Evolutionary conservation across 495 filamentous ascomycete genomes (phyloP).

Genomic region (Aspergillus coremiiformis): DNA sequence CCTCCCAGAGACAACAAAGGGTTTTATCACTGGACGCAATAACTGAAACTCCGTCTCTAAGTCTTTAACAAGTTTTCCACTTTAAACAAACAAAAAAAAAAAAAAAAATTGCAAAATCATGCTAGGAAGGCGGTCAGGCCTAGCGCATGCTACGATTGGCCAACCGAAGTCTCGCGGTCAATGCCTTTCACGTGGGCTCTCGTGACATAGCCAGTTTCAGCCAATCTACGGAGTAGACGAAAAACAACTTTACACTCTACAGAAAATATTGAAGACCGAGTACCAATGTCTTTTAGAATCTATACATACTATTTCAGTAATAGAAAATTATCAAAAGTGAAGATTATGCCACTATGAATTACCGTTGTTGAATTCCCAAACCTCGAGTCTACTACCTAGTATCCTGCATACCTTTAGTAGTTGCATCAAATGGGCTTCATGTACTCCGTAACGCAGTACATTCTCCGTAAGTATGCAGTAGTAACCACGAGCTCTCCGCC

Average conservation of each 20-base stretch:
- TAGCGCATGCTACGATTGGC: slow-evolving; percentile 19
- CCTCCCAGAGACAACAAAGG: not conserved
- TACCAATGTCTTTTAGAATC: too few relatives aligned
- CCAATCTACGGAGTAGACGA: not conserved
- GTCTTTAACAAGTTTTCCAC: not conserved
- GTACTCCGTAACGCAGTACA: not conserved
- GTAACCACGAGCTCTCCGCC: not conserved
- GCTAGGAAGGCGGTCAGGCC: slow-evolving; percentile 16
- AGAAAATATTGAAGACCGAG: not conserved
- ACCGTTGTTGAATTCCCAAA: not conserved
- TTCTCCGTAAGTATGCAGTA: not conserved
- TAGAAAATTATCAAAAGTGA: too few relatives aligned
- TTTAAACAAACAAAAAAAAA: slow-evolving; percentile 15
- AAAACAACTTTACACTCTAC: not conserved
- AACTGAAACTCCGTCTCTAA: not conserved
- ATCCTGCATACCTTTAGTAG: too few relatives aligned
- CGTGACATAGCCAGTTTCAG: slow-evolving; percentile 4
- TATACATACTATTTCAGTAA: too few relatives aligned
- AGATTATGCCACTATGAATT: not conserved
- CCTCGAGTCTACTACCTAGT: not conserved
- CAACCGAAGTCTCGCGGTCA: not conserved
- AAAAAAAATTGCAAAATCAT: slow-evolving; percentile 26
- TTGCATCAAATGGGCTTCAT: not conserved
- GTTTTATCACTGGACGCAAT: not conserved
- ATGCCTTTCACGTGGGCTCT: slow-evolving; percentile 15